Conservation (phyloP, 2,329 filamentous ascomycete species). For the Claviceps citrina region DNA sequence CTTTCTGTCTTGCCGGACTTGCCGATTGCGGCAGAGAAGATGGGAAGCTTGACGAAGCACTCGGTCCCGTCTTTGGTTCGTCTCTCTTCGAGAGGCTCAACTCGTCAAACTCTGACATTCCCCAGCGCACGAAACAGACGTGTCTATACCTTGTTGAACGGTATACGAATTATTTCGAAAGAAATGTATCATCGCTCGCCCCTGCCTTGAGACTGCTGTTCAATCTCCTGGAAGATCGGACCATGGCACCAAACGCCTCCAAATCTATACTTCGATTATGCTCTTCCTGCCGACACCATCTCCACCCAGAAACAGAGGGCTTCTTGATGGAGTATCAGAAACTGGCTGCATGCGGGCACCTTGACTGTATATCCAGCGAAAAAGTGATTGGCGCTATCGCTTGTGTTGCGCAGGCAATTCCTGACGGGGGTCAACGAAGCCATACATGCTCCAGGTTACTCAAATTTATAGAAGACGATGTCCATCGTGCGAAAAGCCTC, state of each 20-base stretch:
- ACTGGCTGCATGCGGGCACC: constrained; percentile 35
- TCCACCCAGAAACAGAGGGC: constrained; percentile 50
- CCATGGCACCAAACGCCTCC: constrained; percentile 52
- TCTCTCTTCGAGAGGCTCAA: constrained; percentile 40
- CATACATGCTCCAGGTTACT: constrained; percentile 42
- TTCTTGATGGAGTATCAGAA: constrained; percentile 58
- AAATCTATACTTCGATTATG: constrained; percentile 61
- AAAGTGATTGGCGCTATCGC: constrained; percentile 60
- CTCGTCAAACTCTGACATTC: constrained; percentile 36
- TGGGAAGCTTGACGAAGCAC: constrained; percentile 38
- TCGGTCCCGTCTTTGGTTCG: constrained; percentile 47
- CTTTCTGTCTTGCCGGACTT: constrained; percentile 50
- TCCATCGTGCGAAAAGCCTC: constrained; percentile 12
- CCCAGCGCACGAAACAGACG: constrained; percentile 48
- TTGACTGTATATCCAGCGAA: constrained; percentile 57
- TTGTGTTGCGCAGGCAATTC: constrained; percentile 57
- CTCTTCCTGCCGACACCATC: constrained; percentile 53
- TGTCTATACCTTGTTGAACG: constrained; percentile 55
- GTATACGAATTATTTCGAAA: constrained; percentile 63
- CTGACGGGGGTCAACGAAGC: constrained; percentile 39
- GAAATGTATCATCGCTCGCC: constrained; percentile 50
- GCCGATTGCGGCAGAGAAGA: constrained; percentile 49
- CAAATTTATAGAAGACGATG: constrained; percentile 45
- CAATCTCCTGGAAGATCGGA: constrained; percentile 45
- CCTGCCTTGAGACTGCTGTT: constrained; percentile 62